Percentiles rank a stretch among this genome's conserved stretches.
phyloP scores from a whole-genome alignment of 495 filamentous ascomycete species.

The Pyronema omphalodes region DNA sequence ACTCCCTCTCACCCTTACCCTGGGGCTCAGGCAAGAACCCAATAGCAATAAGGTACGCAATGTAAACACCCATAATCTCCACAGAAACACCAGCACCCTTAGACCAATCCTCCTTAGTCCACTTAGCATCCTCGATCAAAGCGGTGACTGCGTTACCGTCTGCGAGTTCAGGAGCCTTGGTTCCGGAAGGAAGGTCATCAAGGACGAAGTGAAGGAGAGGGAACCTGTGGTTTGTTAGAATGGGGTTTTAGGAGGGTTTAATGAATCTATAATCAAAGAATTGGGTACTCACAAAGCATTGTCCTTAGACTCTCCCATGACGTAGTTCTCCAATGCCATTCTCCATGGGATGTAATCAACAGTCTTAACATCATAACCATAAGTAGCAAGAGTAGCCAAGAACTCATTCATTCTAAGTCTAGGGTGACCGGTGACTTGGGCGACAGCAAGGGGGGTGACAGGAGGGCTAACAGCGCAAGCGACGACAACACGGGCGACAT shows the following conservation, averaged over 20 bases:
- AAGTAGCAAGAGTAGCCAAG: constrained; percentile 48
- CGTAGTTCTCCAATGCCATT: constrained; percentile 28
- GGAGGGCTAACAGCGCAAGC: constrained; percentile 49
- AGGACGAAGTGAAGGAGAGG: constrained; percentile 75
- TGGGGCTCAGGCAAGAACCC: constrained; percentile 49
- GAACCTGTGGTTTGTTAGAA: constrained; percentile 30
- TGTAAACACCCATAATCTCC: constrained; percentile 52
- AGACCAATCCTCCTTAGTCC: constrained; percentile 44
- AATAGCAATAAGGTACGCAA: constrained; percentile 49
- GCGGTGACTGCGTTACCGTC: constrained; percentile 50
- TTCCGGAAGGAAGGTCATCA: constrained; percentile 56
- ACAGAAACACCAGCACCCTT: constrained; percentile 45
- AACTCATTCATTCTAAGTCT: constrained; percentile 64
- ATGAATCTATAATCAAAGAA: neutral
- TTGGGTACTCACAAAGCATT: constrained; percentile 14
- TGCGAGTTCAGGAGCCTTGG: constrained; percentile 63
- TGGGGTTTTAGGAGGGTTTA: too few relatives aligned
- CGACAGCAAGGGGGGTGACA: constrained; percentile 35
- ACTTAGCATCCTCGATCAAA: constrained; percentile 41
- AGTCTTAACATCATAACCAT: constrained; percentile 58
- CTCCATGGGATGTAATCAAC: constrained; percentile 38
- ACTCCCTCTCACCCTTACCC: constrained; percentile 27
- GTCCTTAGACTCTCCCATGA: constrained; percentile 20
- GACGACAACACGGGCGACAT: constrained; percentile 62
- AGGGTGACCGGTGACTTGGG: constrained; percentile 68